Base-by-base conservation (phyloP, 257 asterid genomes). In the Striga asiatica region DNA sequence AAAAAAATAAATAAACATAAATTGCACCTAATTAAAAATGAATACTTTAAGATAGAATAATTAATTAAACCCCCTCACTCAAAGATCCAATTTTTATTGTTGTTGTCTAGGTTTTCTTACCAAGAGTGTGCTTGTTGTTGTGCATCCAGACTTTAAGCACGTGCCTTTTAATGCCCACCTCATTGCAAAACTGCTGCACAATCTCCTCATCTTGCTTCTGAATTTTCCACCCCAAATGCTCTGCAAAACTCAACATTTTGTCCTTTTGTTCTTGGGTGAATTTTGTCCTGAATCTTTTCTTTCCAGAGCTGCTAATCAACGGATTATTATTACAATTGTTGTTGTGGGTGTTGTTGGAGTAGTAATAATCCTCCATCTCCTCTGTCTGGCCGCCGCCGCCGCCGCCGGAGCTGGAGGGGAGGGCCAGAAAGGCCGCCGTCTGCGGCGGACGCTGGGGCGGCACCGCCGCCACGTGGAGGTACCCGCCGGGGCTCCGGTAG, bases 111-210 rank as follows among this genome's bases (percentile, higher is more conserved):
- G 67, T 62, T 62, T 76, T 80, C 93, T 85, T 82, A 78, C 88
- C 95, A 61, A 78, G 80, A 27, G 85, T 80, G 76, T 76, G 71
- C 66, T 82, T 85, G 74, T 85, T 82, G 70, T 85, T 85, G 61
- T 85, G 95, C 93, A 85, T 85, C 95, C 95, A 85, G 24, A 85
- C 93, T 65, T 81, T 84, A 19, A 84, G 79, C 50, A 84, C 95
- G 9, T 84, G 85, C 70, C 92, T 81, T 65, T 67, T 74, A 56
- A 82, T 62, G 1, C 88, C 89, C 59, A 70, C 4, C 39, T 82
- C 93, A 8, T 61, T 68, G 39, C 95, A 85, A 41, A 85, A 71
- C 4, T 72, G 66, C 69, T 71, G 81, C 58, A 85, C 88, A 0
- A 61, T 12, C 38, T 81, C 95, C 6, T 82, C 93, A 54, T 82